A percentile compares a stretch with the other conserved stretches of the same genome.
phyloP scores from a whole-genome alignment of 2,329 filamentous ascomycete genomes.

The Trichoderma breve region DNA sequence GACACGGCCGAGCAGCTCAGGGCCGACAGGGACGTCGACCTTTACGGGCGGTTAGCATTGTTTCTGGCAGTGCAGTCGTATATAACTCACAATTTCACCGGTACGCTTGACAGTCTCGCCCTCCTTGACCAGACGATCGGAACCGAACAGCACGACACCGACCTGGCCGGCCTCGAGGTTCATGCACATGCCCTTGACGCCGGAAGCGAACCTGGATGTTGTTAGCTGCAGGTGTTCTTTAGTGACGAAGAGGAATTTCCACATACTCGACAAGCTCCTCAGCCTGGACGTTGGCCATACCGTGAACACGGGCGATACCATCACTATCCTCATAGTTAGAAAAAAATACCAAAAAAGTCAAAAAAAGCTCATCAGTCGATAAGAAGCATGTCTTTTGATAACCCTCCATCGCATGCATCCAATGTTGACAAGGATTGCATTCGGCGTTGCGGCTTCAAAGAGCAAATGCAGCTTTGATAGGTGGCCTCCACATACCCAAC shows the following conservation, averaged over 20 bases:
- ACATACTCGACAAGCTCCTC: slow-evolving; percentile 99
- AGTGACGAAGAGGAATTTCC: not conserved
- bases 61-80: not conserved
- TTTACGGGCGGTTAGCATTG: slow-evolving; percentile 41
- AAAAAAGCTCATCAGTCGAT: not conserved
- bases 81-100: slow-evolving; percentile 85
- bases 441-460: not conserved
- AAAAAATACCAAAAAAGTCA: not conserved
- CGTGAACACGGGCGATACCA: slow-evolving; percentile 99
- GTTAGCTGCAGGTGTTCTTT: slow-evolving; percentile 24
- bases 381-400: not conserved
- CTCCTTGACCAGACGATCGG: slow-evolving; percentile 99
- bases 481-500: slow-evolving; percentile 76
- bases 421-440: not conserved
- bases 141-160: slow-evolving; percentile 99
- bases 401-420: slow-evolving; percentile 1
- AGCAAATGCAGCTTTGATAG: not conserved
- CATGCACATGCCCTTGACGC: slow-evolving; percentile 99
- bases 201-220: slow-evolving; percentile 84
- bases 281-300: slow-evolving; percentile 99
- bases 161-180: slow-evolving; percentile 99
- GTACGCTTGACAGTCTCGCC: slow-evolving; percentile 99
- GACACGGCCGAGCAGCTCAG: slow-evolving; percentile 93
- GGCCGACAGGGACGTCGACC: slow-evolving; percentile 95
- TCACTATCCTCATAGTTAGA: slow-evolving; percentile 65